phyloP scores from a whole-genome alignment of 2,329 filamentous ascomycete genomes.

The Ceratocystis cacaofunesta region DNA sequence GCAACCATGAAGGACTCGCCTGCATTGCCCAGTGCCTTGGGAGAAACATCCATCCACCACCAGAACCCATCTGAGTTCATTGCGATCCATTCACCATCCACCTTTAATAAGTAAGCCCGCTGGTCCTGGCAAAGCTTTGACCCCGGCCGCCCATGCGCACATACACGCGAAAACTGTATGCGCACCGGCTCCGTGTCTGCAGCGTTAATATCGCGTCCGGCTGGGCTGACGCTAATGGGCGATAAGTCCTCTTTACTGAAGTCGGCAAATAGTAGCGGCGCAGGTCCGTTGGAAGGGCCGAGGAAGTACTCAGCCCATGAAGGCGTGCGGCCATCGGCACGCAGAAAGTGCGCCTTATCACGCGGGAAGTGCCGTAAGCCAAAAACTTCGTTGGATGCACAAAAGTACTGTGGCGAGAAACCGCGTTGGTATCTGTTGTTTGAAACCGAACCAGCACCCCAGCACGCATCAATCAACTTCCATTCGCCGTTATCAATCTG shows the following conservation, averaged over 20 bases:
- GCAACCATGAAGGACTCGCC: slow-evolving; percentile 54
- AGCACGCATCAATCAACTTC: slow-evolving; percentile 86
- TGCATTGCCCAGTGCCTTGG: slow-evolving; percentile 48
- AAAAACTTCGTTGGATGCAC: slow-evolving; percentile 59
- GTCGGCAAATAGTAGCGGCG: slow-evolving; percentile 32
- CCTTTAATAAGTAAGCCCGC: neutral
- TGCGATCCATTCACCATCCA: slow-evolving; percentile 31
- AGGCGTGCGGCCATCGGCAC: slow-evolving; percentile 50
- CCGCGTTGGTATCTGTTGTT: slow-evolving; percentile 44
- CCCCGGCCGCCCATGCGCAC: slow-evolving; percentile 41
- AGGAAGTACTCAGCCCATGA: slow-evolving; percentile 73
- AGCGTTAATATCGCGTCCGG: slow-evolving; percentile 40
- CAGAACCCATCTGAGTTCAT: slow-evolving; percentile 65
- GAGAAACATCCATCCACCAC: slow-evolving; percentile 67
- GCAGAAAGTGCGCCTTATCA: slow-evolving; percentile 55
- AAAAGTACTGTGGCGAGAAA: slow-evolving; percentile 53
- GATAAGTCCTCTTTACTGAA: slow-evolving; percentile 37
- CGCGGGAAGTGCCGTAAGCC: slow-evolving; percentile 65
- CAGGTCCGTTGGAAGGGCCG: slow-evolving; percentile 39
- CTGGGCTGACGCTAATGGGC: slow-evolving; percentile 44
- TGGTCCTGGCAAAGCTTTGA: neutral
- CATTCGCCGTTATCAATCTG: slow-evolving; percentile 72
- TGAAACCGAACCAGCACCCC: slow-evolving; percentile 67
- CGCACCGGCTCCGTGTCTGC: slow-evolving; percentile 43
- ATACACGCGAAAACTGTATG: slow-evolving; percentile 68